phyloP scores from a whole-genome alignment of 2,329 filamentous ascomycete species.

The Fusarium chuoi region DNA sequence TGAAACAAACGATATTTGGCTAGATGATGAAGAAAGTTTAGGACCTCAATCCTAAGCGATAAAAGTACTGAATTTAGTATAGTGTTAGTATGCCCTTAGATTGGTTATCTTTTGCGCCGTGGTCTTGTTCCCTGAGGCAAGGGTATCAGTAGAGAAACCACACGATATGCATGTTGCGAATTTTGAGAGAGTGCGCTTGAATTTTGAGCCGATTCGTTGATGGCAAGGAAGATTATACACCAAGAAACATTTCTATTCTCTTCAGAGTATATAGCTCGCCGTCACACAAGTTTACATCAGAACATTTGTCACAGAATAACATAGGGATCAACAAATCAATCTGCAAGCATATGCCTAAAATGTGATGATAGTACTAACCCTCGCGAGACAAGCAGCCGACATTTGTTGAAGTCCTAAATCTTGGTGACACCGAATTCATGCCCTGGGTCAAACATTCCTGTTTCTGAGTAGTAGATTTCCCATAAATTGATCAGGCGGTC shows the following conservation, averaged over 20 bases:
- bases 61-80: neutral
- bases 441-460: constrained; percentile 23
- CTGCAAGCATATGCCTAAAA: neutral
- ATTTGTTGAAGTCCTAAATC: neutral
- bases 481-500: constrained; percentile 17
- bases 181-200: neutral
- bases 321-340: neutral
- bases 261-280: neutral
- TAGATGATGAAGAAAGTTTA: neutral
- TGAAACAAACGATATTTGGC: constrained; percentile 58
- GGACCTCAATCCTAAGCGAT: neutral
- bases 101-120: neutral
- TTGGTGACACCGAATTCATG: constrained; percentile 15
- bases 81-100: neutral
- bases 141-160: neutral
- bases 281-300: neutral
- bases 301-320: neutral
- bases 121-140: neutral
- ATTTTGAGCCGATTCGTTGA: neutral
- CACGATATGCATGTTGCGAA: neutral
- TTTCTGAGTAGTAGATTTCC: constrained; percentile 26
- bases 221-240: neutral
- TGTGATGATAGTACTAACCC: neutral
- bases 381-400: neutral
- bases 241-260: neutral